Evolutionary conservation across 495 filamentous ascomycete species (phyloP).

Genomic region (Xylaria longipes): DNA sequence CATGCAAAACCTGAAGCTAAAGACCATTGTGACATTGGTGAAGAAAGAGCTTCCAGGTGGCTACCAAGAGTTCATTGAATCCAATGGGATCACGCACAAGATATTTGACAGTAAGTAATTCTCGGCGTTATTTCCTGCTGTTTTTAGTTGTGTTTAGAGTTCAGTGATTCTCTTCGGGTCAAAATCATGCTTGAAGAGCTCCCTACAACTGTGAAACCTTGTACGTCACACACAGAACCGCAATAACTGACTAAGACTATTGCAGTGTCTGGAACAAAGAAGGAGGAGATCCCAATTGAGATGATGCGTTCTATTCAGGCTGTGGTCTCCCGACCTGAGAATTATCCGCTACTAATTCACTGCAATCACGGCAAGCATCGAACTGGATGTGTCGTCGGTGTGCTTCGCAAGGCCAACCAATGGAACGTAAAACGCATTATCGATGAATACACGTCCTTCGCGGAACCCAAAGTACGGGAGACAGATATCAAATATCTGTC

Average conservation of each 20-base stretch:
- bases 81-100: constrained; percentile 68
- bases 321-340: constrained; percentile 67
- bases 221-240: not conserved
- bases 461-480: constrained; percentile 66
- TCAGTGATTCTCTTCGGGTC: not conserved
- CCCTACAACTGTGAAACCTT: not conserved
- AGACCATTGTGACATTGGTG: constrained; percentile 82
- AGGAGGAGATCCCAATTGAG: constrained; percentile 63
- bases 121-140: not conserved
- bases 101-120: constrained; percentile 58
- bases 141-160: not conserved
- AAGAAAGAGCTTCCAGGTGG: constrained; percentile 64
- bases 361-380: constrained; percentile 93
- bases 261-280: constrained; percentile 74
- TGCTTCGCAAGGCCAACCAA: constrained; percentile 68
- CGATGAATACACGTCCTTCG: constrained; percentile 71
- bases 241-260: not conserved
- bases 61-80: constrained; percentile 65
- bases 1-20: constrained; percentile 67
- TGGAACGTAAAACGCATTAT: constrained; percentile 64
- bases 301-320: constrained; percentile 68
- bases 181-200: not conserved
- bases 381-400: constrained; percentile 80
- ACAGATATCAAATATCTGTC: constrained; percentile 59
- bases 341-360: constrained; percentile 81